phyloP scores from a whole-genome alignment of 345 rosid species.

The Corchorus olitorius region DNA sequence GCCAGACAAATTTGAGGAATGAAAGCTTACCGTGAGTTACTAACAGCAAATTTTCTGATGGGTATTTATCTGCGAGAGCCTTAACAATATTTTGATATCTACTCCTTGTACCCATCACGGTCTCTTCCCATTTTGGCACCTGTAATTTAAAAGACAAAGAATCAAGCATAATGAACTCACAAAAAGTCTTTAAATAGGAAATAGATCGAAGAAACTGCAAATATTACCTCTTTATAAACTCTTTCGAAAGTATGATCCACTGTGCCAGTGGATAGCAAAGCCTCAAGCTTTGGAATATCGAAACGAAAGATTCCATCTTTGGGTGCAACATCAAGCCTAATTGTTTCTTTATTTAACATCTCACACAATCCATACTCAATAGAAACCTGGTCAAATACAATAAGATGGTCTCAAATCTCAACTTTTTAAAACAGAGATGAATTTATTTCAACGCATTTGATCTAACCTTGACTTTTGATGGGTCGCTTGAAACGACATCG shows the following conservation, averaged over 20 bases:
- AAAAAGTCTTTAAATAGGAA: neutral
- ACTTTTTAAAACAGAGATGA: neutral
- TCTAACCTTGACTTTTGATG: conserved; percentile 69
- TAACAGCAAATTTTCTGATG: conserved; percentile 73
- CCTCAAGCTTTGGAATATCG: conserved; percentile 53
- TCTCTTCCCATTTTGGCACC: conserved; percentile 83
- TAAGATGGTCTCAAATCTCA: neutral
- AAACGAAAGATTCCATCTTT: conserved; percentile 64
- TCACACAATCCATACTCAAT: conserved; percentile 82
- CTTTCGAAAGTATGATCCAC: conserved; percentile 52
- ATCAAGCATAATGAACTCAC: conserved; percentile 5
- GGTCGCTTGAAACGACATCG: conserved; percentile 42
- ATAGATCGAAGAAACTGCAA: neutral
- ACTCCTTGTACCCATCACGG: conserved; percentile 39
- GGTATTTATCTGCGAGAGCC: conserved; percentile 74
- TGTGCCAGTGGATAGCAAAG: conserved; percentile 61
- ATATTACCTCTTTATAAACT: conserved; percentile 56
- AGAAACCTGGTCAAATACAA: conserved; percentile 47
- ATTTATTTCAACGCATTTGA: neutral
- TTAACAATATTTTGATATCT: conserved; percentile 60
- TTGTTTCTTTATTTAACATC: conserved; percentile 63
- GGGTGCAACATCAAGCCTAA: conserved; percentile 55
- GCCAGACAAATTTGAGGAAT: neutral
- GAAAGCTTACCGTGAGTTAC: conserved; percentile 76
- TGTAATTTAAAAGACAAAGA: conserved; percentile 28